These are phyloP conservation scores for Picochlorum sp. DNA, from an alignment of 139 green algal genomes.

Conservation along the genomic window DNA sequence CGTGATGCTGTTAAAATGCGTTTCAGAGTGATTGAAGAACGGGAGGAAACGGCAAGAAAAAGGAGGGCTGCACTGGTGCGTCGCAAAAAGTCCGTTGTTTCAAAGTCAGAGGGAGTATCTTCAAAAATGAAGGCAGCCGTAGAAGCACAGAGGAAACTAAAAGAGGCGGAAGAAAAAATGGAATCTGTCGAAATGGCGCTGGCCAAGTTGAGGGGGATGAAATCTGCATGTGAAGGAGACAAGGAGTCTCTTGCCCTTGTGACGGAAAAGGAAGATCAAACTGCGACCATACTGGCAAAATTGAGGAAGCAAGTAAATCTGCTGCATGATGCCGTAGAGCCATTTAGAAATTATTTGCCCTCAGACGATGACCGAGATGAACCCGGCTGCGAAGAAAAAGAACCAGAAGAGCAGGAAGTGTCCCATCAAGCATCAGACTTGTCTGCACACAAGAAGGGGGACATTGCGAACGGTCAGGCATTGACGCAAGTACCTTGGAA, in stretches of 20 bases:
- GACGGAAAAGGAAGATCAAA: background rate
- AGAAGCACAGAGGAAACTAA: constrained; percentile 7
- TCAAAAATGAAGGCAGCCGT: constrained; percentile 10
- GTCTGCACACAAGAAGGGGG: too few species aligned
- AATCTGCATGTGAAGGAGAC: background rate
- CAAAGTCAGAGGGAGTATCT: background rate
- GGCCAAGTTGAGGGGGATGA: constrained; percentile 6
- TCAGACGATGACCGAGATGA: background rate
- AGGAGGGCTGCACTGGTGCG: background rate
- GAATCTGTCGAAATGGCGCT: constrained; percentile 1
- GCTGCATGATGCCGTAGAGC: constrained; percentile 10
- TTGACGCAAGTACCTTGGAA: too few species aligned
- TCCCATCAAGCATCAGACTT: too few species aligned
- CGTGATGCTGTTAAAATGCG: background rate
- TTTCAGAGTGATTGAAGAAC: background rate
- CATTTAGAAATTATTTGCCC: constrained; percentile 8
- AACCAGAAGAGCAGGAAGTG: too few species aligned
- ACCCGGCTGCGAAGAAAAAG: background rate
- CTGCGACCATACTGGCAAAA: background rate
- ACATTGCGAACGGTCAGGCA: too few species aligned
- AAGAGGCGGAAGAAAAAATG: constrained; percentile 12
- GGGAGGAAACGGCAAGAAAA: background rate
- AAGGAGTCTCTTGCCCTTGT: background rate
- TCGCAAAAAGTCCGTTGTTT: background rate
- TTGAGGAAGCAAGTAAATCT: constrained; percentile 5